Base-by-base conservation (phyloP, 2,329 filamentous ascomycete species). In the Aspergillus pseudotamarii region DNA sequence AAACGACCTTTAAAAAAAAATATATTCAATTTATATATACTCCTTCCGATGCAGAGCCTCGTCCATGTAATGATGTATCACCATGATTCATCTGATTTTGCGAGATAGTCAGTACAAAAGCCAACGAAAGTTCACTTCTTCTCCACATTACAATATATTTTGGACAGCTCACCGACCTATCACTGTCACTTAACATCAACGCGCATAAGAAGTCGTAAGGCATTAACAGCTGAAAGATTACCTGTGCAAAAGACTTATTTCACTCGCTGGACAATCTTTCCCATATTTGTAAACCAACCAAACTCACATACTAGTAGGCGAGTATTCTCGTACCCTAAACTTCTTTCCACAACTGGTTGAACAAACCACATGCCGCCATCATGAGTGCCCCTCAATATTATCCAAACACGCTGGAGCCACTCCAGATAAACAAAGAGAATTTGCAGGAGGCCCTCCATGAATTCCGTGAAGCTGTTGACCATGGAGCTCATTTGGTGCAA, bases 381-480 rank as follows among this genome's bases (percentile, higher is more conserved):
- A 59, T 59, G 58, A 54, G 26, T 38, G 14, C 36, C 36, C 69
- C 68, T 14, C 73, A 75, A 51, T 75, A 68, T 53, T 74, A 73
- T 53, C 43, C 65, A 30, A 76, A 76, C 43, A 66, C 61, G 8
- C 66, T 76, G n/a, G 60, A 65, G 14, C 69, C 66, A 19, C 46
- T 71, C 19, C 60, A 61, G 10, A 67, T 73, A 21, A 66, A 64
- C 43, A 62, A 63, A 30, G 59, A 45, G 4, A 60, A 55, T 23
- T 61, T 76, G 12, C 62, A 64, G 21, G 55, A 59, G n/a, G 62
- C 64, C 3, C 68, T 78, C 1, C 58, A 65, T 57, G 67, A 77
- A 56, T 65, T 79, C 16, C 74, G 72, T 26, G 32, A 58, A 28
- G 75, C 76, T 1, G 70, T 77, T 32, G 66, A 66, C 28, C 69